phyloP scores from a whole-genome alignment of 257 asterid genomes.

The Fraxinus anomala region DNA sequence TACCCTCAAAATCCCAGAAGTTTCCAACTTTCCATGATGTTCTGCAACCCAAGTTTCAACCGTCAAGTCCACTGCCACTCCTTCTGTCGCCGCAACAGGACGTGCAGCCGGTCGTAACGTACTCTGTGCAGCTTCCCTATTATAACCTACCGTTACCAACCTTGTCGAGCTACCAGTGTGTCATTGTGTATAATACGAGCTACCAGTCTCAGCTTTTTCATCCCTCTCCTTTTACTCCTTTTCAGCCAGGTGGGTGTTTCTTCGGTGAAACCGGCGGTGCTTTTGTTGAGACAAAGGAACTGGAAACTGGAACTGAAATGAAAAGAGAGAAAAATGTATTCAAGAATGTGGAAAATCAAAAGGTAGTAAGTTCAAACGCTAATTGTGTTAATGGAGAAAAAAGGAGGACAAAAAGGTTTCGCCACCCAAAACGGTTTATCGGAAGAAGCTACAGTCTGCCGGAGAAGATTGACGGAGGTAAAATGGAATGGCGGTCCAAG shows the following conservation, averaged over 20 bases:
- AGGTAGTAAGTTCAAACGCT: neutral
- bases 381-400: neutral
- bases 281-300: neutral
- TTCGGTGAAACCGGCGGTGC: neutral
- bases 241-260: neutral
- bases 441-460: constrained; percentile 12
- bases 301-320: neutral
- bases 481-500: neutral
- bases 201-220: neutral
- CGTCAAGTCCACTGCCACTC: neutral
- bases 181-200: neutral
- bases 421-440: constrained; percentile 23
- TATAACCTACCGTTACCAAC: neutral
- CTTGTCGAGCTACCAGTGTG: neutral
- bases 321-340: neutral
- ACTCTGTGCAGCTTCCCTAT: neutral
- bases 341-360: neutral
- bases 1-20: constrained; percentile 10
- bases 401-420: neutral
- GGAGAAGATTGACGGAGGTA: neutral
- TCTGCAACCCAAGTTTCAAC: neutral
- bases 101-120: neutral
- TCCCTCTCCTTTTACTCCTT: neutral
- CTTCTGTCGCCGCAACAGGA: neutral
- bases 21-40: neutral